A percentile compares a stretch with the other conserved stretches of the same genome.
Conservation (phyloP, 805 yeast genomes). For the Candida piceae region DNA sequence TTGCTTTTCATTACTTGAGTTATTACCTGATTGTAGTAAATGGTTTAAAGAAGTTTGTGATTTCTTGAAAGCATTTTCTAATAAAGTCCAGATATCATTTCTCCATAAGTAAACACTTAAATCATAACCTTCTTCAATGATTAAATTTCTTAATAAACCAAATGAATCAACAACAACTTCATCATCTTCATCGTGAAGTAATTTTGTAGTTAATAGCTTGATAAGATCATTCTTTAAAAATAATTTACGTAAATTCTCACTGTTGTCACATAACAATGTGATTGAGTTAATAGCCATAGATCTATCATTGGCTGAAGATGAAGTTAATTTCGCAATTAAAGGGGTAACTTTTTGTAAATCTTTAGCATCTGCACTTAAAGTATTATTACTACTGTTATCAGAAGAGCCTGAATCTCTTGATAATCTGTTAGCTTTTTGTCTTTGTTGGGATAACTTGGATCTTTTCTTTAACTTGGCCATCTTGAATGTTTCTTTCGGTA, state of each 20-base stretch:
- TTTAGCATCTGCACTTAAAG: conserved; percentile 36
- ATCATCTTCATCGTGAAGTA: conserved; percentile 60
- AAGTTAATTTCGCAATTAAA: conserved; percentile 56
- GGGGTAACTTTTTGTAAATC: conserved; percentile 55
- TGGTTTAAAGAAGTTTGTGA: conserved; percentile 44
- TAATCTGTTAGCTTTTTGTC: conserved; percentile 14
- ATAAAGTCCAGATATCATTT: conserved; percentile 63
- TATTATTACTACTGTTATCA: conserved; percentile 4
- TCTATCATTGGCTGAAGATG: conserved; percentile 65
- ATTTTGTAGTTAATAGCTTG: conserved; percentile 55
- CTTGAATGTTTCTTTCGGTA: neutral
- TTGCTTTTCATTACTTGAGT: conserved; percentile 25
- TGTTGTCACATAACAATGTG: conserved; percentile 60
- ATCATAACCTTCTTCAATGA: conserved; percentile 85
- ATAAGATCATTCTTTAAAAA: conserved; percentile 71
- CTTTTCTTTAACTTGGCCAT: conserved; percentile 79
- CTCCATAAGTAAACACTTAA: conserved; percentile 73
- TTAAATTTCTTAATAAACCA: conserved; percentile 75
- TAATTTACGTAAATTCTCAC: conserved; percentile 52
- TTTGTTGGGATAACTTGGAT: conserved; percentile 41
- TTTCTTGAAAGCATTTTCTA: conserved; percentile 48
- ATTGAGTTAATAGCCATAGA: conserved; percentile 74
- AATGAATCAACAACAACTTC: conserved; percentile 78
- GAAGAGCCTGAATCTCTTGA: neutral
- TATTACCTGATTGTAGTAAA: conserved; percentile 22